phyloP scores from a whole-genome alignment of 805 yeast species.

The Yamadazyma insecticola region DNA sequence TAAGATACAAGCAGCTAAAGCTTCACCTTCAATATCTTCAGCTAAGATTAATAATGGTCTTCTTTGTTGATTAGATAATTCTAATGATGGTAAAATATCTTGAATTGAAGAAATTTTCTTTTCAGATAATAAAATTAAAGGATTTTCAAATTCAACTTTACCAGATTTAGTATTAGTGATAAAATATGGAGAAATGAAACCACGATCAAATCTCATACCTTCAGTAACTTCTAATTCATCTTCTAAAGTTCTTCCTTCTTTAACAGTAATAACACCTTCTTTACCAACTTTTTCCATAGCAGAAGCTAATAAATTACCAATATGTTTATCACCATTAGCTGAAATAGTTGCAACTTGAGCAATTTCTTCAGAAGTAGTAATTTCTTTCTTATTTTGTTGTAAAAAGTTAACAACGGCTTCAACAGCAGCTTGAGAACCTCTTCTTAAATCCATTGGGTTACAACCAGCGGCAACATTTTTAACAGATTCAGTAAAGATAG shows the following conservation, averaged over 20 bases:
- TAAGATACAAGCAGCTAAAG: conserved; percentile 94
- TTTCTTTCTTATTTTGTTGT: conserved; percentile 82
- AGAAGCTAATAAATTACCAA: conserved; percentile 84
- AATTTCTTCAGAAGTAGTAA: conserved; percentile 90
- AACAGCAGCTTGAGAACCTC: conserved; percentile 96
- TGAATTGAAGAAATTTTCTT: conserved; percentile 88
- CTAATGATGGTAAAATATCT: conserved; percentile 89
- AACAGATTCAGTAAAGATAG: conserved; percentile 91
- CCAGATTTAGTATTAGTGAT: conserved; percentile 89
- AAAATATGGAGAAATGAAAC: conserved; percentile 94
- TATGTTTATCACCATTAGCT: conserved; percentile 92
- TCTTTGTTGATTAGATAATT: conserved; percentile 86
- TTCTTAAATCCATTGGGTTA: conserved; percentile 97
- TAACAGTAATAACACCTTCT: conserved; percentile 97
- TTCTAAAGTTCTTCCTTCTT: conserved; percentile 94
- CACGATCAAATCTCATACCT: conserved; percentile 98
- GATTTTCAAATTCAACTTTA: conserved; percentile 93
- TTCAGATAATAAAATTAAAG: conserved; percentile 78
- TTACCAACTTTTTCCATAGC: conserved; percentile 98
- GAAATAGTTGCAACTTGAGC: conserved; percentile 98
- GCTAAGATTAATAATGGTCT: conserved; percentile 91
- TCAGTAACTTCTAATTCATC: conserved; percentile 92
- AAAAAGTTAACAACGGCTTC: conserved; percentile 85
- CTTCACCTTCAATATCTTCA: conserved; percentile 97
- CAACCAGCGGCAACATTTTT: conserved; percentile 98